Evolutionary conservation across 495 filamentous ascomycete genomes (phyloP), one percentile per base, ranked within the genome.

Genomic region (Aspergillus diversus): DNA sequence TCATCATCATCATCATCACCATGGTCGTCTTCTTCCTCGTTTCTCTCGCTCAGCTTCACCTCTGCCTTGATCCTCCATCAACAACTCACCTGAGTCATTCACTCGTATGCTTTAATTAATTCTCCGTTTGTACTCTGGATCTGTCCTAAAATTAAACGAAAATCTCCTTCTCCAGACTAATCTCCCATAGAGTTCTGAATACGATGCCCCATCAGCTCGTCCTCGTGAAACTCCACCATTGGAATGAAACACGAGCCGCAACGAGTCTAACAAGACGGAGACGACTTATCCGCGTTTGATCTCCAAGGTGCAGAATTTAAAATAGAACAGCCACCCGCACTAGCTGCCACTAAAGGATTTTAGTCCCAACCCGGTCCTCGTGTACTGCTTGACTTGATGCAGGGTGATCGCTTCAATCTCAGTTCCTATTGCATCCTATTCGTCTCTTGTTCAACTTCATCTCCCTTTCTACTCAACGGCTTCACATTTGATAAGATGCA

Each of bases 171-270:
- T 39, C 37, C 7, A 39, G 37, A 49, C 16, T 8, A 49, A n/a
- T 16, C 16, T 16, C 16, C 15, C 15, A 49, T 9, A 54, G 59
- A 55, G 37, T 37, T 49, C 37, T 13, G 33, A 61, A 61, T 61
- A 61, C 59, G 59, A 61, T 39, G 31, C 33, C 12, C 43, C 57
- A 49, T 31, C 32, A 9, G 33, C 17, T 17, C 47, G 7, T 9
- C 31, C 49, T 60, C 58, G 58, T 60, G 58, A 60, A 55, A 31
- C 52, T 55, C 59, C 59, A 61, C 59, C 15, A 52, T 48, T 43
- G 59, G 27, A 46, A n/a, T 54, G 39, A 43, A 61, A 61, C 59
- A 61, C 59, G 59, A 61, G 51, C 51, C 59, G 46, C 52, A 61
- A 48, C 34, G 5, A 54, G n/a, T 27, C 21, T 27, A 27, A 27